These are phyloP conservation scores for Xanthoconium stramineum DNA, from an alignment of 768 basidiomycete genomes.

Conservation along the genomic window DNA sequence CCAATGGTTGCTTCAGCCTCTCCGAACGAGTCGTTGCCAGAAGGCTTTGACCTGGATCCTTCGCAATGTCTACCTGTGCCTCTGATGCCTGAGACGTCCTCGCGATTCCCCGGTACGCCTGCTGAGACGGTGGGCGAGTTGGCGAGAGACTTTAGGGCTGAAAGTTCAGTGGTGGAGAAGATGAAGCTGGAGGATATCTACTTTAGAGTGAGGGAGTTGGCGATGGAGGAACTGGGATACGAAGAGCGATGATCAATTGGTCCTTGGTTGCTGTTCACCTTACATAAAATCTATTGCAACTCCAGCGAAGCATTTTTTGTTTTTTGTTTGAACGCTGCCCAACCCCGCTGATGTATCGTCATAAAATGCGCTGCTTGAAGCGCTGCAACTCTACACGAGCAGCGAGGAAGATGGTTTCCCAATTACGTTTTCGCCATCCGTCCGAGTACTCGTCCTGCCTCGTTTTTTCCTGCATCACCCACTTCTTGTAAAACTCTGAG, in stretches of 20 bases:
- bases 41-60: slow-evolving; percentile 54
- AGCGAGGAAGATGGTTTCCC: slow-evolving; percentile 53
- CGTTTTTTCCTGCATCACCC: slow-evolving; percentile 66
- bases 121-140: slow-evolving; percentile 61
- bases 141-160: slow-evolving; percentile 56
- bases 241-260: slow-evolving; percentile 27
- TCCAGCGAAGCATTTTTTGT: neutral
- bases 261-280: neutral
- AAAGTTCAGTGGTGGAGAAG: slow-evolving; percentile 56
- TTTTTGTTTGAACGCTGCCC: neutral
- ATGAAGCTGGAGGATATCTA: slow-evolving; percentile 57
- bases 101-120: slow-evolving; percentile 74
- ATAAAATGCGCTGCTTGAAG: slow-evolving; percentile 33
- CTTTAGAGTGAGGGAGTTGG: slow-evolving; percentile 61
- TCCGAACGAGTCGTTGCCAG: slow-evolving; percentile 35
- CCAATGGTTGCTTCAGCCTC: slow-evolving; percentile 25
- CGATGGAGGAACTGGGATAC: slow-evolving; percentile 45
- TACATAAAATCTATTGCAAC: too few relatives aligned
- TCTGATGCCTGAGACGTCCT: slow-evolving; percentile 53
- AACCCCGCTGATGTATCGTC: neutral
- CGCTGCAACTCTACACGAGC: slow-evolving; percentile 52
- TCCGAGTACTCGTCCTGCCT: slow-evolving; percentile 57
- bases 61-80: slow-evolving; percentile 59
- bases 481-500: slow-evolving; percentile 69
- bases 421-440: slow-evolving; percentile 67